Evolutionary conservation across 805 yeast genomes (phyloP).

Genomic region (Saturnispora mendoncae): DNA sequence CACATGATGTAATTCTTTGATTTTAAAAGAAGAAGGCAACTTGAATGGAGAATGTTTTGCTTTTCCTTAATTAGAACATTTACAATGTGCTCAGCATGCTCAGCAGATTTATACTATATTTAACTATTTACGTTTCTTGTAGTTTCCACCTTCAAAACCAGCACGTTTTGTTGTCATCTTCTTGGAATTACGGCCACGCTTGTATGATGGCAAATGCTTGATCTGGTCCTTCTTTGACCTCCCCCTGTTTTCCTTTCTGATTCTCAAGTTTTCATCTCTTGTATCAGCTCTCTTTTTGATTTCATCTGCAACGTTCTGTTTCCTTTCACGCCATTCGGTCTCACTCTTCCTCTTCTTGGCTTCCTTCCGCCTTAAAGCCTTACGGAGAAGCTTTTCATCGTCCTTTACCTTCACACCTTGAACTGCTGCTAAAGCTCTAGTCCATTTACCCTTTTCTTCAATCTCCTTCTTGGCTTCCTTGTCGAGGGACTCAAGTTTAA

Average conservation of each 20-base stretch:
- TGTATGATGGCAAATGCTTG: conserved; percentile 56
- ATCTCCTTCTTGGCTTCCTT: conserved; percentile 50
- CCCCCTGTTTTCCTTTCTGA: conserved; percentile 80
- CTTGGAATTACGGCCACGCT: conserved; percentile 34
- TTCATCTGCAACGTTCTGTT: conserved; percentile 66
- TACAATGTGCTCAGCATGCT: not conserved
- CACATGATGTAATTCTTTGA: not conserved
- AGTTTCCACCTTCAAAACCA: conserved; percentile 99
- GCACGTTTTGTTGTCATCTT: conserved; percentile 33
- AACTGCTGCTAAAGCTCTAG: conserved; percentile 69
- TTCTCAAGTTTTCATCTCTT: conserved; percentile 84
- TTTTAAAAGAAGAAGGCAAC: not conserved
- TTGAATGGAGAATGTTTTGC: not conserved
- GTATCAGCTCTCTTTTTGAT: conserved; percentile 71
- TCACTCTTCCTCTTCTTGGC: conserved; percentile 79
- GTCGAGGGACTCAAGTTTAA: conserved; percentile 49
- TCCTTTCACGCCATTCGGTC: conserved; percentile 86
- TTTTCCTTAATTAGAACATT: not conserved
- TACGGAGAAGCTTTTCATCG: conserved; percentile 79
- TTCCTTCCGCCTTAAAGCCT: conserved; percentile 77
- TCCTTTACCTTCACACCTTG: conserved; percentile 86
- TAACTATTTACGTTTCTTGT: conserved; percentile 12
- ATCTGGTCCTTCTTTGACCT: conserved; percentile 66
- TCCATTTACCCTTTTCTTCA: conserved; percentile 78
- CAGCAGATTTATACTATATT: not conserved